Conservation (phyloP, 1,284 basidiomycete genomes). For the Malassezia caprae region DNA sequence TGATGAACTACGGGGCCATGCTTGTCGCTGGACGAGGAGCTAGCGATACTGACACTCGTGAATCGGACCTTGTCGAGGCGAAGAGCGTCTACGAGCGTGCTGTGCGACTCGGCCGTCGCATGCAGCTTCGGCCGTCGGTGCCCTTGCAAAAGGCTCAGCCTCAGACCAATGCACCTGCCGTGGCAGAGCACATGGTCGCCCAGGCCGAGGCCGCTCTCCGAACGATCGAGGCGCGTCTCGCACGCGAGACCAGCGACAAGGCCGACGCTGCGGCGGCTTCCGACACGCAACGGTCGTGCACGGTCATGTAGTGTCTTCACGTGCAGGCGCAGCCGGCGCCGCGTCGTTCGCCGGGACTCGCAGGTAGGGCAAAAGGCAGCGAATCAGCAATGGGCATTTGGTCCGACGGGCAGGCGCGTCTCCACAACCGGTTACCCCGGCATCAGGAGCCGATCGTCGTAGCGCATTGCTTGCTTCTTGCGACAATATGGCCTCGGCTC, state of each 20-base stretch:
- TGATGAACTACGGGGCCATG: conserved; percentile 22
- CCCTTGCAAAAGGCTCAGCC: conserved; percentile 3
- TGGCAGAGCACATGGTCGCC: background rate
- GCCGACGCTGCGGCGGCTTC: background rate
- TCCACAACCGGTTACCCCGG: conserved; percentile 1
- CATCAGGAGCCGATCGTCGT: background rate
- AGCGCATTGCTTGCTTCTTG: background rate
- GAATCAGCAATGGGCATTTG: background rate
- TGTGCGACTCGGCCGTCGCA: background rate
- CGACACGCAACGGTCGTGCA: background rate
- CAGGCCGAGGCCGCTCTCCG: background rate
- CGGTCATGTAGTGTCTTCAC: background rate
- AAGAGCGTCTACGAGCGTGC: conserved; percentile 3
- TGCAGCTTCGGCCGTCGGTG: background rate
- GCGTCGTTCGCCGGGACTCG: conserved; percentile 1
- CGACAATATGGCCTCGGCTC: conserved; percentile 38
- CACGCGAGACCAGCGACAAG: background rate
- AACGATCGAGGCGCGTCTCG: background rate
- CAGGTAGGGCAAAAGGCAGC: background rate
- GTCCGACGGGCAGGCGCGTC: background rate
- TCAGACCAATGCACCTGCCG: background rate
- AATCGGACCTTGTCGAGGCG: conserved; percentile 20
- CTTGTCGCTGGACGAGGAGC: conserved; percentile 24
- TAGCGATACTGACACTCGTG: conserved; percentile 6
- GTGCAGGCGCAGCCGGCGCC: background rate